Conservation (phyloP, 768 basidiomycete species). For the Psilocybe sp. region DNA sequence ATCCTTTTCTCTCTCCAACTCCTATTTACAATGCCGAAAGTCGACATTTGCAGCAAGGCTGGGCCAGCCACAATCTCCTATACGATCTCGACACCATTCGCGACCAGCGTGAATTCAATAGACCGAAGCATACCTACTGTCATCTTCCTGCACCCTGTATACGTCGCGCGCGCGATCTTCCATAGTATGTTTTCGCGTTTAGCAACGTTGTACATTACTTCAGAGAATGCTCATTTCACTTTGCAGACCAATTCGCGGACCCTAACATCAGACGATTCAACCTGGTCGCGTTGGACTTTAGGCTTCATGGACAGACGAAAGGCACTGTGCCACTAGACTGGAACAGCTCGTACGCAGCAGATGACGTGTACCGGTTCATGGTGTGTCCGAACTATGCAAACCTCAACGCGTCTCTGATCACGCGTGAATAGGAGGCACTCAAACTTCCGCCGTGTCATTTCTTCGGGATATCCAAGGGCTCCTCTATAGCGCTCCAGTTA, state of each 20-base stretch:
- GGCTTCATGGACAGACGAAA: conserved; percentile 30
- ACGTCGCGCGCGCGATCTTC: conserved; percentile 28
- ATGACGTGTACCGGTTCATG: conserved; percentile 34
- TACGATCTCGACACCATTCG: conserved; percentile 33
- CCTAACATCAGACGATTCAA: conserved; percentile 34
- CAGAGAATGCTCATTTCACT: neutral
- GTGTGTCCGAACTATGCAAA: conserved; percentile 13
- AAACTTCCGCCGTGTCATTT: conserved; percentile 34
- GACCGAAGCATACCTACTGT: conserved; percentile 30
- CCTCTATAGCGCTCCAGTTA: conserved; percentile 29
- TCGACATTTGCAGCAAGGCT: conserved; percentile 23
- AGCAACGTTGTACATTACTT: neutral
- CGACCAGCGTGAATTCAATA: conserved; percentile 23
- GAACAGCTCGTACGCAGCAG: conserved; percentile 26
- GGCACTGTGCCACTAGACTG: conserved; percentile 24
- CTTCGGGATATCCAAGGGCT: conserved; percentile 34
- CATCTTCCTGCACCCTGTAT: conserved; percentile 34
- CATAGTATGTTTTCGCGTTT: conserved; percentile 21
- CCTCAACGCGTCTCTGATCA: neutral
- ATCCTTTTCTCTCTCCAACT: neutral
- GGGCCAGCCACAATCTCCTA: conserved; percentile 32
- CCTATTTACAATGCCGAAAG: conserved; percentile 24
- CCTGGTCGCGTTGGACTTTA: conserved; percentile 29
- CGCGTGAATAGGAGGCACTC: conserved; percentile 28
- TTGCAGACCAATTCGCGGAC: conserved; percentile 30